Percentiles rank a stretch among this genome's conserved stretches.
These are phyloP conservation scores for Yamadazyma buinensis DNA, from an alignment of 1,139 yeast species.

Conservation along the genomic window DNA sequence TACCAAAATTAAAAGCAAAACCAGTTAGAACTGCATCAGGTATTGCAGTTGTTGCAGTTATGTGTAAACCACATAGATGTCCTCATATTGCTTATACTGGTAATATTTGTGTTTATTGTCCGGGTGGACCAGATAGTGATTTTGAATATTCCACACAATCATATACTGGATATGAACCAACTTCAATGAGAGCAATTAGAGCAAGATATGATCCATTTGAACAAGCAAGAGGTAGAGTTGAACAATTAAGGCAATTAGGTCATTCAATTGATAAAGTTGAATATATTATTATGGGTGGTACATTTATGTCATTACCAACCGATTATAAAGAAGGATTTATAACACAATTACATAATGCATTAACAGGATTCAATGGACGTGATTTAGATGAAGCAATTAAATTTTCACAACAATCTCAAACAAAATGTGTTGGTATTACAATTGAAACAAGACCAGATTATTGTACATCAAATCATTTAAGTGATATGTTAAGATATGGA, in stretches of 20 bases:
- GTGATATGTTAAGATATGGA: conserved; percentile 94
- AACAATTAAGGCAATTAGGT: conserved; percentile 90
- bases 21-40: conserved; percentile 99
- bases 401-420: conserved; percentile 89
- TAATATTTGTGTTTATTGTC: conserved; percentile 96
- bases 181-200: conserved; percentile 97
- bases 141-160: conserved; percentile 98
- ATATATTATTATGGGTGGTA: conserved; percentile 98
- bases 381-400: conserved; percentile 87
- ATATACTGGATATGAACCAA: conserved; percentile 97
- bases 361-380: conserved; percentile 87
- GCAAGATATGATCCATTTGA: conserved; percentile 98
- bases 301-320: conserved; percentile 91
- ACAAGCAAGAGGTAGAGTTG: conserved; percentile 97
- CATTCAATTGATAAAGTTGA: conserved; percentile 97
- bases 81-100: conserved; percentile 99
- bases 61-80: conserved; percentile 99
- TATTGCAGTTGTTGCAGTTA: conserved; percentile 97
- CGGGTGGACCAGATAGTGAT: conserved; percentile 99
- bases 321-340: conserved; percentile 89
- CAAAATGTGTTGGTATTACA: conserved; percentile 98
- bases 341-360: conserved; percentile 86
- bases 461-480: conserved; percentile 92
- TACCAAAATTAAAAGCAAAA: conserved; percentile 93
- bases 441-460: conserved; percentile 98